Percentiles rank a stretch among this genome's conserved stretches.
Evolutionary conservation across 257 asterid species (phyloP).

Genomic region (Schizonepeta tenuifolia): DNA sequence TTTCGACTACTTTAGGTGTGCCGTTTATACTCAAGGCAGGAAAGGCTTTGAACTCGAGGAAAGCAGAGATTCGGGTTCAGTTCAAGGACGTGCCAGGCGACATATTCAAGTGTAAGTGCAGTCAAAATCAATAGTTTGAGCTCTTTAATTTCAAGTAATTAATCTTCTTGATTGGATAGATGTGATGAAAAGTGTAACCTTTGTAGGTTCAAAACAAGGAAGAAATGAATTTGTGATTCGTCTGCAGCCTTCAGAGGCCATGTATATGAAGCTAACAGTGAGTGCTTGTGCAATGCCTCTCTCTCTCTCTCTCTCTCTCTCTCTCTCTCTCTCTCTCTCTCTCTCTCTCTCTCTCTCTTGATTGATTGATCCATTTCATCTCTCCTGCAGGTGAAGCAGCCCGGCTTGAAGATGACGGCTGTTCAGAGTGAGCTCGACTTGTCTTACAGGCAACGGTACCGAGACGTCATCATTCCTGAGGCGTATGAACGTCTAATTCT

Average conservation of each 20-base stretch:
- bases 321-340: not conserved
- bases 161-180: slow-evolving; percentile 13
- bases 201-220: slow-evolving; percentile 81
- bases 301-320: not conserved
- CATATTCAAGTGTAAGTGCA: slow-evolving; percentile 69
- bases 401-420: slow-evolving; percentile 87
- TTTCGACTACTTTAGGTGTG: slow-evolving; percentile 55
- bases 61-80: slow-evolving; percentile 94
- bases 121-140: not conserved
- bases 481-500: slow-evolving; percentile 97
- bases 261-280: slow-evolving; percentile 96
- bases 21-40: slow-evolving; percentile 98
- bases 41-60: slow-evolving; percentile 88
- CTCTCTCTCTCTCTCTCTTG: not conserved
- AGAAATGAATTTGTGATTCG: slow-evolving; percentile 95
- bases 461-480: slow-evolving; percentile 78
- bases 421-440: slow-evolving; percentile 93
- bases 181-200: slow-evolving; percentile 22
- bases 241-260: slow-evolving; percentile 96
- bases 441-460: slow-evolving; percentile 87
- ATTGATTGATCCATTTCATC: not conserved
- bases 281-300: slow-evolving; percentile 20
- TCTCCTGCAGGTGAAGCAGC: slow-evolving; percentile 89
- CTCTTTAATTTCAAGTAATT: not conserved
- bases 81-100: slow-evolving; percentile 99